Percentiles rank a stretch among this genome's conserved stretches.
phyloP scores from a whole-genome alignment of 164 flowering plant genomes.

The Vitis labrusca region DNA sequence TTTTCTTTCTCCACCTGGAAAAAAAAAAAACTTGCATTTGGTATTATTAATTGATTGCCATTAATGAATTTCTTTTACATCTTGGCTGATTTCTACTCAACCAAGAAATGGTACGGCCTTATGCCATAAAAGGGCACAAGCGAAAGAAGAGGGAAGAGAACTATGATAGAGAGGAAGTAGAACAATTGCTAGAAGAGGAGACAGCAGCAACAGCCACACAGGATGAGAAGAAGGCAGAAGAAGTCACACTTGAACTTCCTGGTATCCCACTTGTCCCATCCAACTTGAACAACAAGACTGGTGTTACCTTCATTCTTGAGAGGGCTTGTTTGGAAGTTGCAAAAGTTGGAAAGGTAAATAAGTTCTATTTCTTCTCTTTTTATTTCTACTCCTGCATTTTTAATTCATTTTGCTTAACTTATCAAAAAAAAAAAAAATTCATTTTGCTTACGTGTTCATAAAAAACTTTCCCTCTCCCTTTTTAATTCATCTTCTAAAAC shows the following conservation, averaged over 20 bases:
- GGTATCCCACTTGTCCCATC: conserved; percentile 52
- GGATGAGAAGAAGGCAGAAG: no score
- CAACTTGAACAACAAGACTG: conserved; percentile 26
- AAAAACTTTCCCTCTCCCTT: no score
- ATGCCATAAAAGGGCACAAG: no score
- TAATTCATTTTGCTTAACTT: background rate
- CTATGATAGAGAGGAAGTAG: conserved; percentile 4
- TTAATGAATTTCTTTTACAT: no score
- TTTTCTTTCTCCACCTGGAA: no score
- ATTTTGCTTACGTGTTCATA: no score
- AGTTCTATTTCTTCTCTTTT: background rate
- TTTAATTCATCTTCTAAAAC: no score
- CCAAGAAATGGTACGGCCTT: no score
- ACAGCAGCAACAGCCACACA: conserved; percentile 3
- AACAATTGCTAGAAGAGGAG: conserved; percentile 6
- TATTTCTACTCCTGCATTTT: background rate
- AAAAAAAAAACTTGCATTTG: no score
- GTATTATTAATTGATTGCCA: no score
- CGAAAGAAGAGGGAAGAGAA: background rate
- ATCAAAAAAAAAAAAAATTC: background rate
- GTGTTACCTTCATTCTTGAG: conserved; percentile 76
- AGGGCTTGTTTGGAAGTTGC: conserved; percentile 85
- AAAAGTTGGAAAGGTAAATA: conserved; percentile 81
- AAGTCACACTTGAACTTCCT: conserved; percentile 26
- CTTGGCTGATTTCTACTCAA: no score